These are phyloP conservation scores for Kurtzmaniella quercitrusa DNA, from an alignment of 1,139 yeast genomes.

Conservation along the genomic window DNA sequence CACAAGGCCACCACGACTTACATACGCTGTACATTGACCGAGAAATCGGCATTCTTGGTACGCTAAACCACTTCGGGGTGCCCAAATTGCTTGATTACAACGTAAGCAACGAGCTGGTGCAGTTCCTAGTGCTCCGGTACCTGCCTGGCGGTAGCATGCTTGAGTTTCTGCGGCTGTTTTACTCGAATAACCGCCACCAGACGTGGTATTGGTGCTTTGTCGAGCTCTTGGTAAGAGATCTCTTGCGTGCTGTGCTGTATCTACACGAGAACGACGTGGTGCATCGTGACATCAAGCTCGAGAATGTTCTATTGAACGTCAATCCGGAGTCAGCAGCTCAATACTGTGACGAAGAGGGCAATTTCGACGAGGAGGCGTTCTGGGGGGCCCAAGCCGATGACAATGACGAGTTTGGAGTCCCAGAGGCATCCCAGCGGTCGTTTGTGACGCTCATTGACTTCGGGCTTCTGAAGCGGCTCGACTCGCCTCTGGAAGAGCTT, in stretches of 20 bases:
- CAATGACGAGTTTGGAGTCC: not conserved
- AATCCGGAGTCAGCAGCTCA: slow-evolving; percentile 14
- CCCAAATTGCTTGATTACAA: slow-evolving; percentile 31
- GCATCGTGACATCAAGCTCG: slow-evolving; percentile 86
- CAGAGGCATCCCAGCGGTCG: not conserved
- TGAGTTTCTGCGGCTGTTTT: slow-evolving; percentile 49
- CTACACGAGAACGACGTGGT: slow-evolving; percentile 65
- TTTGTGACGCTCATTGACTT: slow-evolving; percentile 71
- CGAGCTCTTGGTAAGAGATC: slow-evolving; percentile 63
- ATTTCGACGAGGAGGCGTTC: slow-evolving; percentile 7
- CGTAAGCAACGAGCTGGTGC: slow-evolving; percentile 21
- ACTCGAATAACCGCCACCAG: slow-evolving; percentile 18
- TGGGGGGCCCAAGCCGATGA: slow-evolving; percentile 10
- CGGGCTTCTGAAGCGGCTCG: slow-evolving; percentile 74
- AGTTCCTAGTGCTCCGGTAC: slow-evolving; percentile 65
- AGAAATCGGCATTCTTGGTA: slow-evolving; percentile 64
- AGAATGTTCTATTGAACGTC: slow-evolving; percentile 60
- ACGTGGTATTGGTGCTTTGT: slow-evolving; percentile 43
- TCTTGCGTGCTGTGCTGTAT: slow-evolving; percentile 65
- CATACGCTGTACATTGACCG: slow-evolving; percentile 69
- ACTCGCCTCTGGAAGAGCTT: slow-evolving; percentile 55
- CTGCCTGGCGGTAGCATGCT: slow-evolving; percentile 84
- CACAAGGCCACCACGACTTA: slow-evolving; percentile 26
- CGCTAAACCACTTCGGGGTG: slow-evolving; percentile 39
- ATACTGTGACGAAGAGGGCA: slow-evolving; percentile 14